Base-by-base conservation (phyloP, 2,329 filamentous ascomycete genomes). In the Xylariaceae sp. region DNA sequence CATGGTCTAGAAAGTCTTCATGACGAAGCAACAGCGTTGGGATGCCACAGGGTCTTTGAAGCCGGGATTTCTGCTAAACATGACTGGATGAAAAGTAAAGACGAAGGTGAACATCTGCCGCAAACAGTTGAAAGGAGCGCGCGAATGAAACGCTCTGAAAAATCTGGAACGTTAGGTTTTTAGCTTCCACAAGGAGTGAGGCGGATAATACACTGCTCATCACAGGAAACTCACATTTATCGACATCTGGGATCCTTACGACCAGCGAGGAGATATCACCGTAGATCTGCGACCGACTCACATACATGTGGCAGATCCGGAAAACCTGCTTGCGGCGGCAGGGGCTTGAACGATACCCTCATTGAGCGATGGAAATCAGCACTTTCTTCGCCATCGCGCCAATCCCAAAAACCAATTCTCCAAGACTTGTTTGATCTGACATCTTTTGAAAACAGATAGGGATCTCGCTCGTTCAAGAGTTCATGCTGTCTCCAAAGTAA, bases 71-170 rank as follows among this genome's bases (percentile, higher is more conserved):
- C 25, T 35, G 3, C 46, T 42, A 14, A 48, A 48, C 42, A 48
- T 45, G 2, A 48, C 46, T 12, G 45, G 46, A 39, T 48, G 35
- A 10, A 42, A 45, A 2, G 10, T 37, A 22, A 48, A 29, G 8
- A 45, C 10, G 1, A 34, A 14, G 5, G 25, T 27, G 1, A 48
- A 12, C 42, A 48, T 48, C 6, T 48, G 37, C 19, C 35, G 42
- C 3, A 42, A 45, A 10, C 37, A 48, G 17, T 48, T 21, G 3
- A 49, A 35, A 21, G 42, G 47, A 4, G 38, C 47, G n/a, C 25
- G 8, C 1, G 47, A 49, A 40, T 49, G 47, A 5, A 12, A 6
- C 4, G 47, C 35, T 19, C 22, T 14, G 12, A 49, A 20, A 22
- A 49, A 49, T n/a, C 47, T 49, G 23, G 6, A 14, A 25, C n/a